phyloP scores from a whole-genome alignment of 371 early-diverging fungal genomes.

The Rhizopus delemar region DNA sequence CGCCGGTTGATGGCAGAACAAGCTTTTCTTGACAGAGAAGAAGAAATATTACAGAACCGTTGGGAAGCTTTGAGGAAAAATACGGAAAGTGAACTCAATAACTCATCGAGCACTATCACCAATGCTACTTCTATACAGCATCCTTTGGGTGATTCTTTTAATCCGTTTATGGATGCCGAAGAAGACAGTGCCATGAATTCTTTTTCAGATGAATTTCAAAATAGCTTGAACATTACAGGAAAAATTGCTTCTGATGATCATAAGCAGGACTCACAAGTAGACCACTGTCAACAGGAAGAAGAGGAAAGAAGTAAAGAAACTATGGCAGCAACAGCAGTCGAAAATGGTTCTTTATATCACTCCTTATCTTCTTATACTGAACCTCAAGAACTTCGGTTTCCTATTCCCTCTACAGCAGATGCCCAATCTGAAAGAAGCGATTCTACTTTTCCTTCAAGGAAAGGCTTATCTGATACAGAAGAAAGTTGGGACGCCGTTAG shows the following conservation, averaged over 20 bases:
- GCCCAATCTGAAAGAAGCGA: not conserved
- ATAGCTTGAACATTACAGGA: not conserved
- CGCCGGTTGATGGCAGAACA: slow-evolving; percentile 24
- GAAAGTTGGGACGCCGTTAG: slow-evolving; percentile 35
- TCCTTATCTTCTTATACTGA: slow-evolving; percentile 3
- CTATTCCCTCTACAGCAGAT: slow-evolving; percentile 8
- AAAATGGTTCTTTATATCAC: not conserved
- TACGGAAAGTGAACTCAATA: slow-evolving; percentile 12
- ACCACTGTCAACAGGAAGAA: not conserved
- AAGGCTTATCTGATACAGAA: slow-evolving; percentile 28
- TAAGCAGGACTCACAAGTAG: slow-evolving; percentile 1
- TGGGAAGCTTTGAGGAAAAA: slow-evolving; percentile 19
- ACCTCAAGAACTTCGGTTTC: slow-evolving; percentile 7
- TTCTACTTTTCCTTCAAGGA: not conserved
- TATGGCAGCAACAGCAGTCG: too few species aligned
- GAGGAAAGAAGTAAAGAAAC: too few species aligned
- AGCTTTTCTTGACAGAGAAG: slow-evolving; percentile 27
- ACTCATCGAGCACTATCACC: not conserved
- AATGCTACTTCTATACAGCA: not conserved
- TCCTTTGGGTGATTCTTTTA: not conserved
- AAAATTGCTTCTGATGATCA: not conserved
- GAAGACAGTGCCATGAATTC: not conserved
- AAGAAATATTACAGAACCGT: slow-evolving; percentile 22
- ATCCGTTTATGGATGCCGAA: slow-evolving; percentile 9
- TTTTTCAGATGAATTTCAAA: not conserved